phyloP scores from a whole-genome alignment of 176 grass and related monocot species.

The Hordeum vulgare region MorexV3_pseudomolecules_assembly NC_058524.1:6576204-6576703 shows the following conservation, averaged over 20 bases:
- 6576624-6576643: neutral
- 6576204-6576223: conserved; percentile 64
- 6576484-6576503: neutral
- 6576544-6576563: neutral
- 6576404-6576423: neutral
- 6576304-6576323: neutral
- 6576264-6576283: neutral
- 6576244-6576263: neutral
- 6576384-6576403: neutral
- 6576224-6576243: conserved; percentile 55
- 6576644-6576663: neutral
- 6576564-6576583: neutral
- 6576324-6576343: neutral
- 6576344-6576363: neutral
- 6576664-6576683: neutral
- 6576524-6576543: neutral
- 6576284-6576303: neutral
- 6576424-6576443: neutral
- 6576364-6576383: neutral
- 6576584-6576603: neutral
- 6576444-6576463: neutral
- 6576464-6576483: neutral
- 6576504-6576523: neutral
- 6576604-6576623: neutral
- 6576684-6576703: too few species aligned